A percentile compares a stretch with the other conserved stretches of the same genome.
These are phyloP conservation scores for Sporobolomyces phaffii DNA, from an alignment of 768 basidiomycete species.

Conservation along the genomic window DNA sequence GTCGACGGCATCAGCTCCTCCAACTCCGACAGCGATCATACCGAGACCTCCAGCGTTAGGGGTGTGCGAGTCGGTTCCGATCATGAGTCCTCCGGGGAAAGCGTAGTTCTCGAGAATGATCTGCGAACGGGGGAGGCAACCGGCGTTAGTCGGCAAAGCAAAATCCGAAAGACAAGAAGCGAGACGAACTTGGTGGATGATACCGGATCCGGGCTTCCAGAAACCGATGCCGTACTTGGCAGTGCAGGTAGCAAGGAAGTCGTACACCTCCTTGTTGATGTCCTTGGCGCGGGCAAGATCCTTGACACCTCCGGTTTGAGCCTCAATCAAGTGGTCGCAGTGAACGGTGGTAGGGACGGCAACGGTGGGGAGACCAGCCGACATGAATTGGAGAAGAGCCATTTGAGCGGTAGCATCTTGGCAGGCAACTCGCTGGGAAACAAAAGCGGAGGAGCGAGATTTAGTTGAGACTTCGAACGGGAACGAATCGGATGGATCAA, in stretches of 20 bases:
- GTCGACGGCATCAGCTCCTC: slow-evolving; percentile 96
- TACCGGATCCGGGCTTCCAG: slow-evolving; percentile 81
- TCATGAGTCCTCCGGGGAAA: slow-evolving; percentile 49
- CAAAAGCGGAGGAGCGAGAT: slow-evolving; percentile 32
- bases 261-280: slow-evolving; percentile 97
- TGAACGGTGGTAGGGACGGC: slow-evolving; percentile 98
- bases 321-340: slow-evolving; percentile 98
- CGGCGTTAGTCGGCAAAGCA: background rate
- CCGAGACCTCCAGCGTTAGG: slow-evolving; percentile 97
- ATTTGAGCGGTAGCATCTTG: slow-evolving; percentile 65
- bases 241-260: slow-evolving; percentile 94
- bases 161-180: slow-evolving; percentile 49
- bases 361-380: slow-evolving; percentile 93
- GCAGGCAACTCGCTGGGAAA: slow-evolving; percentile 50
- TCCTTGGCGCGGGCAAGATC: slow-evolving; percentile 86
- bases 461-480: background rate
- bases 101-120: slow-evolving; percentile 83
- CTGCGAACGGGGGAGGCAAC: slow-evolving; percentile 51
- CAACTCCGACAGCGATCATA: slow-evolving; percentile 95
- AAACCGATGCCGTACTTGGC: slow-evolving; percentile 96
- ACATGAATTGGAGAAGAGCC: slow-evolving; percentile 99
- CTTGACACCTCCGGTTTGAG: slow-evolving; percentile 85
- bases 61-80: slow-evolving; percentile 78
- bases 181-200: slow-evolving; percentile 75
- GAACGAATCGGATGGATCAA: background rate